A percentile compares a stretch with the other conserved stretches of the same genome.
These are phyloP conservation scores for Aspergillus egyptiacus DNA, from an alignment of 495 filamentous ascomycete species.

Conservation along the genomic window DNA sequence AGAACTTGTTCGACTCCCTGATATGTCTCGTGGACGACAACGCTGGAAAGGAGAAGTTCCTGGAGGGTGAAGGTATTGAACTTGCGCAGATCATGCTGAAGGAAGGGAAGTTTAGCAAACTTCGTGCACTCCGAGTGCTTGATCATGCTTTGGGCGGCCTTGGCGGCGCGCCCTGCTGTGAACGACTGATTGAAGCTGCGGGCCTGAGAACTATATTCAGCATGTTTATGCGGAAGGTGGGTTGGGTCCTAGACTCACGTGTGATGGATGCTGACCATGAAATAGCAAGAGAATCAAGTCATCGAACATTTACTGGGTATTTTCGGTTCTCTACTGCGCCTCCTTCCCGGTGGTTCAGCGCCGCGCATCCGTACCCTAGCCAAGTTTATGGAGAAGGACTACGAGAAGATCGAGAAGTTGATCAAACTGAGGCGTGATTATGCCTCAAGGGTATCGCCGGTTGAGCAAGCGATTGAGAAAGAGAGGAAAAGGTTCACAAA, in stretches of 20 bases:
- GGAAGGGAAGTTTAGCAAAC: conserved; percentile 74
- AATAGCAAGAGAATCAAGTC: conserved; percentile 55
- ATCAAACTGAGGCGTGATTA: conserved; percentile 68
- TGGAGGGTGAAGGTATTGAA: conserved; percentile 89
- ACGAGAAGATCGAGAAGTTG: conserved; percentile 71
- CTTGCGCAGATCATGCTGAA: conserved; percentile 84
- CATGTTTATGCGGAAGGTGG: conserved; percentile 84
- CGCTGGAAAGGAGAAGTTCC: conserved; percentile 71
- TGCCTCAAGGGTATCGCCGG: conserved; percentile 53
- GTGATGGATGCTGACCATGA: conserved; percentile 18
- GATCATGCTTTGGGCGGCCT: conserved; percentile 73
- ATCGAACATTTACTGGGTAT: conserved; percentile 87
- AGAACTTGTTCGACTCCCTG: conserved; percentile 83
- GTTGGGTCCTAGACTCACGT: neutral
- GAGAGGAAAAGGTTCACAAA: conserved; percentile 42
- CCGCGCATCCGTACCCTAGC: conserved; percentile 78
- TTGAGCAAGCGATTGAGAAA: conserved; percentile 61
- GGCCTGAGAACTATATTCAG: conserved; percentile 81
- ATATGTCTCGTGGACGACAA: conserved; percentile 72
- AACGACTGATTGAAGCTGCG: conserved; percentile 70
- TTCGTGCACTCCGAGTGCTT: conserved; percentile 67
- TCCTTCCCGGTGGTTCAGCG: conserved; percentile 70
- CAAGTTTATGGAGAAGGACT: conserved; percentile 94
- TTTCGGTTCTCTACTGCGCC: conserved; percentile 75
- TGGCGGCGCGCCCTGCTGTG: conserved; percentile 54